These are phyloP conservation scores for Apophysomyces ossiformis DNA, from an alignment of 371 early-diverging fungal species.

Conservation along the genomic window DNA sequence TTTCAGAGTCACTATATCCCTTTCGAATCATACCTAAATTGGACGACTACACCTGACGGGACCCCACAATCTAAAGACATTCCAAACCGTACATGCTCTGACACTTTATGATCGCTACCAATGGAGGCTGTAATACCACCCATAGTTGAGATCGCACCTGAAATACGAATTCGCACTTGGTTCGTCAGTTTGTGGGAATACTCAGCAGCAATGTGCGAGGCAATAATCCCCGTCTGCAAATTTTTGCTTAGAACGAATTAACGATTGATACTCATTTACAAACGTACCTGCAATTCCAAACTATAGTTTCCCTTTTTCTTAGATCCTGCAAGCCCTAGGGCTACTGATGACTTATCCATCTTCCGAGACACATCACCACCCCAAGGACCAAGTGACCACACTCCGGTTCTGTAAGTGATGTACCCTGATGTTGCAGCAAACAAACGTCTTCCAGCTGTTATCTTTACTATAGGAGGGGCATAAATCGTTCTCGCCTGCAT, in stretches of 20 bases:
- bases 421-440: slow-evolving; percentile 71
- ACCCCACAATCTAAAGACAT: slow-evolving; percentile 80
- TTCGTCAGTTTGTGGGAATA: slow-evolving; percentile 47
- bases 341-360: slow-evolving; percentile 62
- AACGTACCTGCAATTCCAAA: slow-evolving; percentile 61
- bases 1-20: neutral
- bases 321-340: slow-evolving; percentile 63
- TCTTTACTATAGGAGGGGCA: slow-evolving; percentile 67
- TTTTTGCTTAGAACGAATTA: neutral
- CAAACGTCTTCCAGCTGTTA: slow-evolving; percentile 71
- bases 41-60: slow-evolving; percentile 73
- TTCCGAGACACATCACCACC: slow-evolving; percentile 54
- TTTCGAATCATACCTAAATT: slow-evolving; percentile 60
- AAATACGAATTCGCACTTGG: slow-evolving; percentile 34
- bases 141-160: slow-evolving; percentile 53
- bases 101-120: slow-evolving; percentile 67
- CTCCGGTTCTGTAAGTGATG: slow-evolving; percentile 78
- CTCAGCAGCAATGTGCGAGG: slow-evolving; percentile 54
- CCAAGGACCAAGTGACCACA: slow-evolving; percentile 72
- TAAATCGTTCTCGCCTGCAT: slow-evolving; percentile 56
- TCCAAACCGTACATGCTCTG: slow-evolving; percentile 71
- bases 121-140: slow-evolving; percentile 58
- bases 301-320: slow-evolving; percentile 56
- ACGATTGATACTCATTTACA: neutral
- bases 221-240: slow-evolving; percentile 50